These are phyloP conservation scores for Nymphaea colorata DNA, from an alignment of 164 flowering plant species.

Conservation along the genomic window DNA sequence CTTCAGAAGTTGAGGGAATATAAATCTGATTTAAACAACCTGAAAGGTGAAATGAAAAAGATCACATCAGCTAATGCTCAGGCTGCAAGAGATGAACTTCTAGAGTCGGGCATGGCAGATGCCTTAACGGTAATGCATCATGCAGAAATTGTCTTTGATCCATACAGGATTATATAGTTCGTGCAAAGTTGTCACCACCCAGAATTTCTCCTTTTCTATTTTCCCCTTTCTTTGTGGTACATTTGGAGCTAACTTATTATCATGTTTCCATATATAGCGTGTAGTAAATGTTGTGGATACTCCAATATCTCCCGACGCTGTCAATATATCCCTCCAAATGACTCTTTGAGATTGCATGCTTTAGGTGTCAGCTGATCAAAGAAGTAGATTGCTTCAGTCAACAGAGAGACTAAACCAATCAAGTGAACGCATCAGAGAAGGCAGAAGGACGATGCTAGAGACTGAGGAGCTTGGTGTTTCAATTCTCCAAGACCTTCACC, in stretches of 20 bases:
- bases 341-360: background rate
- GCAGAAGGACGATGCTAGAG: slow-evolving; percentile 46
- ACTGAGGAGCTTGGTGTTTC: slow-evolving; percentile 61
- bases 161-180: no score
- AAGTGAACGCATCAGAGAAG: slow-evolving; percentile 37
- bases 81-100: slow-evolving; percentile 64
- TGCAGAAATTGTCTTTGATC: background rate
- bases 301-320: no score
- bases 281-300: no score
- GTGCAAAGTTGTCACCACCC: no score
- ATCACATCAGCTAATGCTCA: slow-evolving; percentile 38
- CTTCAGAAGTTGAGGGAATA: slow-evolving; percentile 85
- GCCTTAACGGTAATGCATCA: slow-evolving; percentile 34
- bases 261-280: no score
- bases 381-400: slow-evolving; percentile 36
- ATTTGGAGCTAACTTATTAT: no score
- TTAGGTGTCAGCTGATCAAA: slow-evolving; percentile 45
- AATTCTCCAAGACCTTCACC: slow-evolving; percentile 28
- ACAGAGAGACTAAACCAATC: slow-evolving; percentile 41
- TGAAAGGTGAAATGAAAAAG: slow-evolving; percentile 69
- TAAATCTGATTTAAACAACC: slow-evolving; percentile 74
- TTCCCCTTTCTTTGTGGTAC: no score
- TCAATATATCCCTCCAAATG: no score
- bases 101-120: slow-evolving; percentile 92
- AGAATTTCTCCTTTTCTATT: no score